Evolutionary conservation across 768 basidiomycete species (phyloP).

Genomic region (Lentinula sp.): DNA sequence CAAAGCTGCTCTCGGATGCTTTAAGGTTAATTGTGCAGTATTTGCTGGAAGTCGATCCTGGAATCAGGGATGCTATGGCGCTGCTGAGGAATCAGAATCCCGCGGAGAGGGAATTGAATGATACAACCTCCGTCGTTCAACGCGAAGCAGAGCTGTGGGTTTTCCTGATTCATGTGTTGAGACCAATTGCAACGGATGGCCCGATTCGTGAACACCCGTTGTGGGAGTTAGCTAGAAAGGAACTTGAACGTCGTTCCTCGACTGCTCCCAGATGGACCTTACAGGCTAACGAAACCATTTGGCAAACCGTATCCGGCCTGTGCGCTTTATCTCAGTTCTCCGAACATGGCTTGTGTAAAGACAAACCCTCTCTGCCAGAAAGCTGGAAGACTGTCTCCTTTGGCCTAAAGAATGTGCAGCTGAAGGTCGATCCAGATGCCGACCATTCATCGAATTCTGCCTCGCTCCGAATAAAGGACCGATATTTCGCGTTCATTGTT

Average conservation of each 20-base stretch:
- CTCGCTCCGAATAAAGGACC: slow-evolving; percentile 51
- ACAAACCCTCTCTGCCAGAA: slow-evolving; percentile 14
- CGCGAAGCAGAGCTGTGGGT: slow-evolving; percentile 45
- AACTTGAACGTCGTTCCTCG: slow-evolving; percentile 19
- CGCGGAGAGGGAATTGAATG: background rate
- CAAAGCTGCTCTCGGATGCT: background rate
- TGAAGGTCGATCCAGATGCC: slow-evolving; percentile 47
- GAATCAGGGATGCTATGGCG: slow-evolving; percentile 4
- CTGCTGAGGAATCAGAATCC: background rate
- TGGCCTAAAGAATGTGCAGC: slow-evolving; percentile 23
- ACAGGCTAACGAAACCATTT: slow-evolving; percentile 59
- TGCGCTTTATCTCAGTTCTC: slow-evolving; percentile 80
- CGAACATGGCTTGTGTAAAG: slow-evolving; percentile 30
- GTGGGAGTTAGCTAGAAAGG: slow-evolving; percentile 36
- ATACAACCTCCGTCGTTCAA: slow-evolving; percentile 11
- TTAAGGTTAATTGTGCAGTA: background rate
- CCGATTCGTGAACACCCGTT: slow-evolving; percentile 17
- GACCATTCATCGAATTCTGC: slow-evolving; percentile 31
- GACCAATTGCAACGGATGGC: background rate
- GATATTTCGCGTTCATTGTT: slow-evolving; percentile 64
- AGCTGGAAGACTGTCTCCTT: background rate
- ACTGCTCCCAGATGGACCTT: slow-evolving; percentile 23
- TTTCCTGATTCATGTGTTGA: slow-evolving; percentile 38
- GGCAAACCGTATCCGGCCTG: slow-evolving; percentile 63
- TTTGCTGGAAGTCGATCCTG: background rate